phyloP scores from a whole-genome alignment of 2,329 filamentous ascomycete species.

The Cryphonectria radicalis region DNA sequence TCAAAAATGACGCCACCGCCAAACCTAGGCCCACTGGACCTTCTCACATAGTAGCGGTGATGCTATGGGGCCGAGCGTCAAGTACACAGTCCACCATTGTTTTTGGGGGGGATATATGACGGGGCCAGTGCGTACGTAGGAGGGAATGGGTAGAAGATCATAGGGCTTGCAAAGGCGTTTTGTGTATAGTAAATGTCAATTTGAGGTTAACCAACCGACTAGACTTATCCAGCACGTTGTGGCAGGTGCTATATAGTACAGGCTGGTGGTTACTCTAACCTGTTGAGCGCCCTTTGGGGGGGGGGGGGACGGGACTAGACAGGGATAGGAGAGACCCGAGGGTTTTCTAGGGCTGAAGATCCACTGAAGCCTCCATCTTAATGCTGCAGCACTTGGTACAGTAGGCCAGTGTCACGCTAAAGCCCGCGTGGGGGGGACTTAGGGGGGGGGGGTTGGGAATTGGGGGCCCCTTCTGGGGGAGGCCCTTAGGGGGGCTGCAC shows the following conservation, averaged over 20 bases:
- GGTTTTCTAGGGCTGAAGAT: background rate
- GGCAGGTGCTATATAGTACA: background rate
- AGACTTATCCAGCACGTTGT: background rate
- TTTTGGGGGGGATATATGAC: background rate
- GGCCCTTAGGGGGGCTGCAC: background rate
- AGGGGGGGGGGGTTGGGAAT: background rate
- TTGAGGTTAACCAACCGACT: background rate
- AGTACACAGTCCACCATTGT: background rate
- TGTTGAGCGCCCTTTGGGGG: background rate
- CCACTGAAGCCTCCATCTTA: background rate
- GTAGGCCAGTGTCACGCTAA: background rate
- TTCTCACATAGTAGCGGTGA: background rate
- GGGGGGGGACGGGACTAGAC: background rate
- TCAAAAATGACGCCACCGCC: conserved; percentile 21
- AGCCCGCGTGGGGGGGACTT: background rate
- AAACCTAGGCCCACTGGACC: conserved; percentile 5
- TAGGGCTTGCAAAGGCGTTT: background rate
- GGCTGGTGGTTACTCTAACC: background rate
- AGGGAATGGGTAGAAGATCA: background rate
- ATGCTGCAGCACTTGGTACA: background rate
- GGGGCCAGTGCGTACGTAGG: background rate
- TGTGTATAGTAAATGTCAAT: background rate
- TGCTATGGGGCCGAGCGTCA: background rate
- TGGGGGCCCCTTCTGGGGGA: background rate
- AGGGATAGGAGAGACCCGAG: background rate